phyloP scores from a whole-genome alignment of 768 basidiomycete species.

The Rhodotorula diobovata region DNA sequence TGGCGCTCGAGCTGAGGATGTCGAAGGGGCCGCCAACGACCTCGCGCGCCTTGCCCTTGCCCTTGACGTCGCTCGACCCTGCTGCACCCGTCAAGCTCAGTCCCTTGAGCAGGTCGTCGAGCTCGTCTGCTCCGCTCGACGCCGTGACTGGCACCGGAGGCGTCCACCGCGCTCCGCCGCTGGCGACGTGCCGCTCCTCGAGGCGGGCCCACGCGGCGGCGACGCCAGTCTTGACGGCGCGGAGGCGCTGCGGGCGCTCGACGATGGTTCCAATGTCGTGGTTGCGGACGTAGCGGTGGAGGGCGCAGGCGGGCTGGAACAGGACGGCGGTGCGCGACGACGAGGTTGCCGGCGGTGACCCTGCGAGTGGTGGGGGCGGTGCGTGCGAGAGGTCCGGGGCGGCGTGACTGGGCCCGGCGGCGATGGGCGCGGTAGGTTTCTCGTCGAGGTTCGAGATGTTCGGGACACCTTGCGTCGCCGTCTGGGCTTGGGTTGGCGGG shows the following conservation, averaged over 20 bases:
- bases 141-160: slow-evolving; percentile 45
- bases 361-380: not conserved
- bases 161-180: slow-evolving; percentile 55
- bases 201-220: slow-evolving; percentile 72
- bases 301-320: slow-evolving; percentile 28
- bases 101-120: slow-evolving; percentile 9
- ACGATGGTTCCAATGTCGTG: slow-evolving; percentile 68
- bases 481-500: no score
- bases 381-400: no score
- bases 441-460: not conserved
- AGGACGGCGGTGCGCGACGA: slow-evolving; percentile 10
- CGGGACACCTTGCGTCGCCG: no score
- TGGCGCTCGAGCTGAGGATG: slow-evolving; percentile 26
- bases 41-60: not conserved
- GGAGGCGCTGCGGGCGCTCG: slow-evolving; percentile 84
- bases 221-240: slow-evolving; percentile 76
- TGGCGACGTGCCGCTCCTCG: slow-evolving; percentile 44
- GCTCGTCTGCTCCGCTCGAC: not conserved
- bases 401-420: no score
- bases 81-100: not conserved
- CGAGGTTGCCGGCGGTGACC: no score
- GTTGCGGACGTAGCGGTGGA: slow-evolving; percentile 59
- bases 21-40: slow-evolving; percentile 37
- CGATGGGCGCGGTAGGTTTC: not conserved
- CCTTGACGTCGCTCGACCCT: not conserved